These are phyloP conservation scores for Lactarius quietus DNA, from an alignment of 768 basidiomycete species.

Conservation along the genomic window DNA sequence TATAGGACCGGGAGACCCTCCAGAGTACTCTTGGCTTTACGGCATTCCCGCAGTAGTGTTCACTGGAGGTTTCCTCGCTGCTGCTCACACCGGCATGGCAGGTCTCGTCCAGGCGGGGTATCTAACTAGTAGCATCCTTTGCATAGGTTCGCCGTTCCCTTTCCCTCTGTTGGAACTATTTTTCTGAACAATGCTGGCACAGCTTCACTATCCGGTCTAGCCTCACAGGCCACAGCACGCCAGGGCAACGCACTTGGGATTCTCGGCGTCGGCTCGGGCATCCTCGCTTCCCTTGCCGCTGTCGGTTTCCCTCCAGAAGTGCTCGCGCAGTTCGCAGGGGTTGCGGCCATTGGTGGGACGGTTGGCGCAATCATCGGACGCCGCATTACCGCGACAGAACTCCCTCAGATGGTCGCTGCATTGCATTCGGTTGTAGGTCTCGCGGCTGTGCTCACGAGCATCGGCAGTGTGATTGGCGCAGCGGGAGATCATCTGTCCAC, in stretches of 20 bases:
- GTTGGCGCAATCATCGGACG: conserved; percentile 73
- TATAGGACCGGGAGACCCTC: conserved; percentile 75
- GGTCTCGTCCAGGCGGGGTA: conserved; percentile 89
- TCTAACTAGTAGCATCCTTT: conserved; percentile 78
- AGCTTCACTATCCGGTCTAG: conserved; percentile 78
- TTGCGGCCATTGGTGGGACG: conserved; percentile 69
- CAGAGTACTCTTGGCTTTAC: conserved; percentile 85
- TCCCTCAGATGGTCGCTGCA: conserved; percentile 80
- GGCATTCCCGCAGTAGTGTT: conserved; percentile 76
- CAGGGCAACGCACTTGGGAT: conserved; percentile 90
- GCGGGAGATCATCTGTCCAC: conserved; percentile 65
- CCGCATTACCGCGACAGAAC: conserved; percentile 81
- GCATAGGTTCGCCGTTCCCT: conserved; percentile 53
- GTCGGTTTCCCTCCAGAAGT: conserved; percentile 78
- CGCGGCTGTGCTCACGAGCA: conserved; percentile 83
- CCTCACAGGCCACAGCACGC: conserved; percentile 76
- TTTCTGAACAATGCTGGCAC: not conserved
- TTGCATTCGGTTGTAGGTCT: conserved; percentile 88
- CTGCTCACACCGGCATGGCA: conserved; percentile 79
- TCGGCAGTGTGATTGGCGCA: conserved; percentile 67
- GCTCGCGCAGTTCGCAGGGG: conserved; percentile 72
- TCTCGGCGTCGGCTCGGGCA: conserved; percentile 78
- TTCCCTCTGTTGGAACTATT: not conserved
- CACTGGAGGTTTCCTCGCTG: conserved; percentile 76
- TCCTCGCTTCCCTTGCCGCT: conserved; percentile 74